phyloP scores from a whole-genome alignment of 2,329 filamentous ascomycete species.

The Cladosporium sp. region DNA sequence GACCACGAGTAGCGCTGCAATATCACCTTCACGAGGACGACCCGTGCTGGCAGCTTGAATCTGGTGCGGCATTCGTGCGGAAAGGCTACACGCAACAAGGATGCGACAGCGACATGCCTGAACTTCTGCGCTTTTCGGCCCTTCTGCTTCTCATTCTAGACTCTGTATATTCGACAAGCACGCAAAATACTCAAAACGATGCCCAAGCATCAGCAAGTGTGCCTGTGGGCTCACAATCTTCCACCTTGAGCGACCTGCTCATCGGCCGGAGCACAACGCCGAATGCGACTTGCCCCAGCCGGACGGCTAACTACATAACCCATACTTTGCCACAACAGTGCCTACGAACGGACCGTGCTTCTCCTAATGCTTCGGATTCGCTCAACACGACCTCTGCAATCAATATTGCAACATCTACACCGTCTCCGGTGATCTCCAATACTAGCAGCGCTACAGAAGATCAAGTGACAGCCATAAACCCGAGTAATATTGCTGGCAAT shows the following conservation, averaged over 20 bases:
- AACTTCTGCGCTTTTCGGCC: slow-evolving; percentile 20
- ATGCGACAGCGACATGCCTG: slow-evolving; percentile 25
- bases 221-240: slow-evolving; percentile 11
- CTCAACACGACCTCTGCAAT: not conserved
- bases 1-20: not conserved
- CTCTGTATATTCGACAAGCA: slow-evolving; percentile 13
- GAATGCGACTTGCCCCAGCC: slow-evolving; percentile 42
- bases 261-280: not conserved
- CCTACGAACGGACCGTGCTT: slow-evolving; percentile 57
- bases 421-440: not conserved
- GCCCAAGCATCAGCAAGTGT: not conserved
- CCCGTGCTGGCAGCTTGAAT: not conserved
- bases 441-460: not conserved
- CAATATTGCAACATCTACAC: not conserved
- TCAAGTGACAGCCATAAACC: not conserved
- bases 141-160: slow-evolving; percentile 19
- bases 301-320: slow-evolving; percentile 78
- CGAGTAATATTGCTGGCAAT: too few relatives aligned
- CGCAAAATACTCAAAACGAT: slow-evolving; percentile 7
- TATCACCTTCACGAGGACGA: not conserved
- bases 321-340: slow-evolving; percentile 74
- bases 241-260: not conserved
- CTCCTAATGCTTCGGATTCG: not conserved
- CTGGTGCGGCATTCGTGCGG: not conserved
- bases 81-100: not conserved